These are phyloP conservation scores for Pulicaria dysenterica DNA, from an alignment of 129 eudicot genomes.

Conservation along the genomic window DNA sequence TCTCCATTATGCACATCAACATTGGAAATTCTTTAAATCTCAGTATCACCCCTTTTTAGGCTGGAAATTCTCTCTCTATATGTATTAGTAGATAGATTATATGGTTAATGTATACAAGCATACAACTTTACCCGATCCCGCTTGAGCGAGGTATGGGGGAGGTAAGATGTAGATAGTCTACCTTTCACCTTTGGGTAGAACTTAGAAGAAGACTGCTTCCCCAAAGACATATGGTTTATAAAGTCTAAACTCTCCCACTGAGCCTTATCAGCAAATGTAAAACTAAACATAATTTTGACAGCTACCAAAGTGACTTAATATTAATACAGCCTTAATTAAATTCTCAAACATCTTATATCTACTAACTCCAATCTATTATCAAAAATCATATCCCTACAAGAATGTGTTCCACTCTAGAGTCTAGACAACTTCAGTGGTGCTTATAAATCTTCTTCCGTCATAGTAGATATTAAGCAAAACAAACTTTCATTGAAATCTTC, in stretches of 20 bases:
- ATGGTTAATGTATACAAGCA: not conserved
- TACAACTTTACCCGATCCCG: no score
- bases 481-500: not conserved
- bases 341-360: constrained; percentile 9
- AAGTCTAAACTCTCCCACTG: no score
- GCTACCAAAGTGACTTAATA: no score
- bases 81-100: constrained; percentile 1
- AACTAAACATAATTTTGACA: no score
- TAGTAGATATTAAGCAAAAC: not conserved
- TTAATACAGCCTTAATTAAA: not conserved
- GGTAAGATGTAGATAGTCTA: no score
- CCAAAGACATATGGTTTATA: no score
- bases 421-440: not conserved
- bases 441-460: not conserved
- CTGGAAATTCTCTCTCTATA: not conserved
- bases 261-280: no score
- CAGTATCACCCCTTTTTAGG: not conserved
- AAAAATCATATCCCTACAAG: constrained; percentile 13
- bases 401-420: not conserved
- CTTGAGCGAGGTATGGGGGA: no score
- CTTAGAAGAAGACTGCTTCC: no score
- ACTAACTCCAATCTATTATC: not conserved
- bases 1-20: not conserved
- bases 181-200: no score
- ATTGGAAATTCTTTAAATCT: constrained; percentile 5